Conservation (phyloP, 2,329 filamentous ascomycete species). For the Arthrinium phaeospermum region DNA sequence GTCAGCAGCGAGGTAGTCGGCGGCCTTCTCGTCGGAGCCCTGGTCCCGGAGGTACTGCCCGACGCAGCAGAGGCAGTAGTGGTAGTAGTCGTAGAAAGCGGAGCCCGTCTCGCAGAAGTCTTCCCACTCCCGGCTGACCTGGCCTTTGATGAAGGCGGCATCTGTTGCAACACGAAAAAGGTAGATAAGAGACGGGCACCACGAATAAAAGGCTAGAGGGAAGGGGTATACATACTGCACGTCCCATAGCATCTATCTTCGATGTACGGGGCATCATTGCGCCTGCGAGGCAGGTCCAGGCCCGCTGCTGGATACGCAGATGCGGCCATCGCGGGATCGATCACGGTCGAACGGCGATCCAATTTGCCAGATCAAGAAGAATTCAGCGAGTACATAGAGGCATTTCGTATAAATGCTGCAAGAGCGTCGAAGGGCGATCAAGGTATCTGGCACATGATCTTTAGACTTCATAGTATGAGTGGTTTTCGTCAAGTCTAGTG, state of each 20-base stretch:
- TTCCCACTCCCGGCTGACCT: conserved; percentile 20
- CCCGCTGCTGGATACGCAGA: not conserved
- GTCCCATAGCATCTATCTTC: not conserved
- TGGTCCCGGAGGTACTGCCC: not conserved
- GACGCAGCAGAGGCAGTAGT: conserved; percentile 23
- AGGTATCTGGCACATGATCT: not conserved
- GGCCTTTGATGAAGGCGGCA: conserved; percentile 21
- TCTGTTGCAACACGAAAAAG: not conserved
- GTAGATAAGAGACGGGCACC: not conserved
- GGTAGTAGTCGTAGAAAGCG: conserved; percentile 22
- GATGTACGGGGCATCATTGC: not conserved
- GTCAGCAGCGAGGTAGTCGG: conserved; percentile 21
- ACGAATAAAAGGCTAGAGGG: not conserved
- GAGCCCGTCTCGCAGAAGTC: conserved; percentile 20
- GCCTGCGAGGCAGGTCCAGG: not conserved
- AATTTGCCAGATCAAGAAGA: not conserved
- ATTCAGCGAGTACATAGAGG: not conserved
- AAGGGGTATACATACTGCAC: not conserved
- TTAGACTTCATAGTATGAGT: not conserved
- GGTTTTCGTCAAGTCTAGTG: not conserved
- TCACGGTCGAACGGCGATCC: not conserved
- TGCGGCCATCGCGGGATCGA: not conserved
- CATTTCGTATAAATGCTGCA: not conserved
- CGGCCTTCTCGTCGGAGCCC: not conserved
- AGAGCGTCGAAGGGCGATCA: not conserved